Evolutionary conservation across 73 alveolate genomes (phyloP), one percentile per base, ranked within the genome.

Genomic region (Blepharisma stoltei): DNA sequence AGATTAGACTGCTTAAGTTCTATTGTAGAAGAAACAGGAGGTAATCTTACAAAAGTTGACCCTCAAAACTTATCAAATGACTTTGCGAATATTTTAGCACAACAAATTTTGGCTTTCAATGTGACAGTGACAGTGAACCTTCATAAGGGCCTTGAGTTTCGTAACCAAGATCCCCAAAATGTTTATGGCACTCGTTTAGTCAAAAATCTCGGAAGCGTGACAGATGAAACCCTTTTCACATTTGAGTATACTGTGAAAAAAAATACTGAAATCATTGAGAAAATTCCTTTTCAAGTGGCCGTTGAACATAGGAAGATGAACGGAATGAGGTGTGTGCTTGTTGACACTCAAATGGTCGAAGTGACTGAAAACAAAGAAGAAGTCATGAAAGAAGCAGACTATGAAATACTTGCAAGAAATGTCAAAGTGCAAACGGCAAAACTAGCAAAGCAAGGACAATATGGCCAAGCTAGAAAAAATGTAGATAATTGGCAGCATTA

Each of bases 21-120:
- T 41, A 80, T 95, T 54, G 92, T 89, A 81, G 98, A 93, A 66
- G 78, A 81, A 54, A 85, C 97, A 6, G 97, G 97, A 77, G 98
- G 99, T 45, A 83, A 77, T 55, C 90, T 95, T 47, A 87, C 93
- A 48, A 84, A 95, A 76, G 98, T 95, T 25, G 88, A 87, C 23
- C 99, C 98, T 20, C 97, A 89, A 46, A 55, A 89, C 38, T 85
- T 95, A 60, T 75, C 83, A 6, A 78, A 88, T 53, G 90, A 95
- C 81, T 93, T 95, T 80, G 83, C 95, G 7, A 93, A 92, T 49
- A 89, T 95, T 50, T 86, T 93, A 52, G 55, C 73, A 54, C 86
- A 69, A 68, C 89, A 81, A 67, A 88, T 93, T 14, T 86, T 95
- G 67, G 99, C 97, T 6, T 81, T 90, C 52, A 83, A 93, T 45